phyloP scores from a whole-genome alignment of 768 basidiomycete genomes.

The Neoboletus brunneissimus region DNA sequence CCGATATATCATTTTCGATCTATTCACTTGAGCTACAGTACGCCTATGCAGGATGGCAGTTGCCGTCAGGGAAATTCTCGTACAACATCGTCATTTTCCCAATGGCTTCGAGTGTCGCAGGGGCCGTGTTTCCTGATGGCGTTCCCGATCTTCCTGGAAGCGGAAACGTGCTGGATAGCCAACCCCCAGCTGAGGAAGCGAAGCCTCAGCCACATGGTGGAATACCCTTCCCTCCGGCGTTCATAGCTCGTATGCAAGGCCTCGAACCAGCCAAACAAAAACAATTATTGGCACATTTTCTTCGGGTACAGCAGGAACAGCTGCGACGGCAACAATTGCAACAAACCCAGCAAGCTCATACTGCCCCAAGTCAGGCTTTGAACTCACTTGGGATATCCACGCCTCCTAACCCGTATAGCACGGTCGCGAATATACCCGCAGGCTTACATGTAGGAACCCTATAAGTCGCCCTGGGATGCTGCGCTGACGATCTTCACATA shows the following conservation, averaged over 20 bases:
- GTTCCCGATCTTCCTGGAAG: slow-evolving; percentile 41
- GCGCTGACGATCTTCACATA: neutral
- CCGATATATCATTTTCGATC: neutral
- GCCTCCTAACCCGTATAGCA: slow-evolving; percentile 5
- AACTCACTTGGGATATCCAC: slow-evolving; percentile 15
- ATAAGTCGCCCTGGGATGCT: neutral
- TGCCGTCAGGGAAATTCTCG: slow-evolving; percentile 41
- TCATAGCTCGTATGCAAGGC: slow-evolving; percentile 20
- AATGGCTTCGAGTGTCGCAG: slow-evolving; percentile 35
- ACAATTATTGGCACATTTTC: slow-evolving; percentile 16
- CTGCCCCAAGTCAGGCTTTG: slow-evolving; percentile 11
- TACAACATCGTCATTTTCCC: slow-evolving; percentile 51
- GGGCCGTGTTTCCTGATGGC: slow-evolving; percentile 52
- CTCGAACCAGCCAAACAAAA: slow-evolving; percentile 26
- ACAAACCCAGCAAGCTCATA: slow-evolving; percentile 18
- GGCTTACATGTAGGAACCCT: slow-evolving; percentile 18
- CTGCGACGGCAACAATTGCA: slow-evolving; percentile 29
- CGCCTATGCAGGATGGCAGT: slow-evolving; percentile 49
- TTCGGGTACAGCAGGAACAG: slow-evolving; percentile 17
- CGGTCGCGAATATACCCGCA: slow-evolving; percentile 11
- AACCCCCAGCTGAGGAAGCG: slow-evolving; percentile 2
- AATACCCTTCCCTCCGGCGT: slow-evolving; percentile 4
- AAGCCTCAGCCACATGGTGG: neutral
- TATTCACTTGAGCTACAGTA: slow-evolving; percentile 36
- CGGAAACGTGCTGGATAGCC: slow-evolving; percentile 15